Conservation (phyloP, 2,329 filamentous ascomycete genomes). For the Penicillium palitans region DNA sequence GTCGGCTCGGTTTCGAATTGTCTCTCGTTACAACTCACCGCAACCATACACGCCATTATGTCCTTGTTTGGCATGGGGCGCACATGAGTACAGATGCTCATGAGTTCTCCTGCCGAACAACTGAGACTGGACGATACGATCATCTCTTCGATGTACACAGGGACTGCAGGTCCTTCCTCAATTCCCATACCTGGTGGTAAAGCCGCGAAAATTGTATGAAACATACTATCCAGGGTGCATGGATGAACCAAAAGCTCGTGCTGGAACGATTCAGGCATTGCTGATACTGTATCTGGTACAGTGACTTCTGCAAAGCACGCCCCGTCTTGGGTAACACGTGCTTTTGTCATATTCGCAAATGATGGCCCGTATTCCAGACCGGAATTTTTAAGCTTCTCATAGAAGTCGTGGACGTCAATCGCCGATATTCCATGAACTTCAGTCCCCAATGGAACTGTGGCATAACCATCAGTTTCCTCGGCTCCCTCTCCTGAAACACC, state of each 20-base stretch:
- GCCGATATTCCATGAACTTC: constrained; percentile 11
- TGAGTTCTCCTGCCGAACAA: constrained; percentile 6
- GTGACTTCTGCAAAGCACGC: constrained; percentile 23
- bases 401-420: constrained; percentile 27
- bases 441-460: neutral
- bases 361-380: constrained; percentile 34
- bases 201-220: constrained; percentile 31
- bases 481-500: neutral
- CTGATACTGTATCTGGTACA: constrained; percentile 27
- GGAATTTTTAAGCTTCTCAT: constrained; percentile 22
- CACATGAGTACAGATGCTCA: constrained; percentile 17
- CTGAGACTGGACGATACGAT: constrained; percentile 11
- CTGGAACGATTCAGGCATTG: constrained; percentile 33
- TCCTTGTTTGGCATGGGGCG: neutral
- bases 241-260: constrained; percentile 33
- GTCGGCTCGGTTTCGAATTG: constrained; percentile 1
- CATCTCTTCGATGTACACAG: constrained; percentile 26
- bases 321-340: constrained; percentile 9
- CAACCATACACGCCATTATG: constrained; percentile 19
- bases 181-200: constrained; percentile 13
- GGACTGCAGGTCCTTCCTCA: constrained; percentile 20
- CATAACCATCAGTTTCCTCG: neutral
- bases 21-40: neutral
- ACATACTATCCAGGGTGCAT: constrained; percentile 33
- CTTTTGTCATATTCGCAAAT: constrained; percentile 28